phyloP scores from a whole-genome alignment of 345 rosid genomes.

The Erucastrum elatum region DNA sequence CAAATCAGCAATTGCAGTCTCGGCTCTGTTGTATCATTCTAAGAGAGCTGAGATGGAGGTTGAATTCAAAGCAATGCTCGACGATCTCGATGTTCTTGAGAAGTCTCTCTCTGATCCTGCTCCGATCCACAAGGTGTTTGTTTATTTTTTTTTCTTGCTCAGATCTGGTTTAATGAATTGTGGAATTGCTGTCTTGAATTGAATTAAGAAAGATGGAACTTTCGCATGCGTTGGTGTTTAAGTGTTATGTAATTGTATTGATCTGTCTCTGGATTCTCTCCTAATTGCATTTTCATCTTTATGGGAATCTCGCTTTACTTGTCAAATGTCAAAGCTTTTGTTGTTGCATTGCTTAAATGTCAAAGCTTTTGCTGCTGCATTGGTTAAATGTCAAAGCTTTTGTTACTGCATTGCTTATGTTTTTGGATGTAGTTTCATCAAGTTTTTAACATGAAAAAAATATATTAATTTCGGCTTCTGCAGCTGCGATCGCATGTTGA shows the following conservation, averaged over 20 bases:
- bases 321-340: not conserved
- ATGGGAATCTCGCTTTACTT: not conserved
- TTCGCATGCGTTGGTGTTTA: conserved; percentile 16
- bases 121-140: conserved; percentile 60
- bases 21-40: not conserved
- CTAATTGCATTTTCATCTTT: conserved; percentile 5
- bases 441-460: no score
- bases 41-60: conserved; percentile 55
- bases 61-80: conserved; percentile 62
- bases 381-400: not conserved
- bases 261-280: conserved; percentile 5
- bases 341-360: no score
- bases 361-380: no score
- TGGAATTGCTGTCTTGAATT: not conserved
- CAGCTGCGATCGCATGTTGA: conserved; percentile 65
- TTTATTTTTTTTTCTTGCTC: not conserved
- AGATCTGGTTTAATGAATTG: not conserved
- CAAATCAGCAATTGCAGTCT: not conserved
- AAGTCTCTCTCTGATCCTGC: conserved; percentile 57
- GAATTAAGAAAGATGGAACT: not conserved
- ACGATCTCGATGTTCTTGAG: conserved; percentile 62
- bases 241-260: not conserved
- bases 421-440: no score
- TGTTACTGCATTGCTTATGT: not conserved
- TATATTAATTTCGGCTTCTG: not conserved